phyloP scores from a whole-genome alignment of 176 grass and related monocot genomes.

The Aegilops sharonensis region DNA sequence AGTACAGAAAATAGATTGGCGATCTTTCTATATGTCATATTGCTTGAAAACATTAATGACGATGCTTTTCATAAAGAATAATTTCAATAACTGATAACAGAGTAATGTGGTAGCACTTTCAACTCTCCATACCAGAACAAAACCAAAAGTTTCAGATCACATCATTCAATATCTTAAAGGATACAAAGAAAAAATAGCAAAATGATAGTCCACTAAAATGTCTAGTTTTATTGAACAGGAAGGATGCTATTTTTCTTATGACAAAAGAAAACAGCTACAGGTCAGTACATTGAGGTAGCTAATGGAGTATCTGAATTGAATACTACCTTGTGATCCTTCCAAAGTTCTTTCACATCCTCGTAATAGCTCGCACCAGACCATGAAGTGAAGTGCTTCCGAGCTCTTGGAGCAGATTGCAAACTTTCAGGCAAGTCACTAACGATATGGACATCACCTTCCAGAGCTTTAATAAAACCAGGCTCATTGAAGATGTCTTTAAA shows the following conservation, averaged over 20 bases:
- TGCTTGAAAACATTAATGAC: background rate
- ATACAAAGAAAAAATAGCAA: background rate
- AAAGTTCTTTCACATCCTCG: conserved; percentile 60
- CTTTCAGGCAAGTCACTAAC: conserved; percentile 64
- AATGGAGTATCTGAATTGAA: conserved; percentile 5
- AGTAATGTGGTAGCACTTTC: background rate
- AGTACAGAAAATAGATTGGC: background rate
- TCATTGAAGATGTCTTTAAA: conserved; percentile 93
- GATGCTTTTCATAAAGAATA: conserved; percentile 2
- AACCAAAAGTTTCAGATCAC: conserved; percentile 2
- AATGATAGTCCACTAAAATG: background rate
- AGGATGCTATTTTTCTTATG: background rate
- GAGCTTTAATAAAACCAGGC: conserved; percentile 67
- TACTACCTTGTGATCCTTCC: conserved; percentile 86
- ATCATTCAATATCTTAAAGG: background rate
- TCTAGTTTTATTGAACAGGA: background rate
- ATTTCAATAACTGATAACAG: background rate
- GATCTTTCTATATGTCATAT: background rate
- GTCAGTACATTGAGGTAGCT: background rate
- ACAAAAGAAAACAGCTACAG: background rate
- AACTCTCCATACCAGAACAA: background rate
- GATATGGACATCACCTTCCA: conserved; percentile 79
- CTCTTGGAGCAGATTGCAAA: conserved; percentile 70
- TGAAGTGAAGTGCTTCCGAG: conserved; percentile 90
- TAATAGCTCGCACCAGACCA: conserved; percentile 89